Evolutionary conservation across 1,284 basidiomycete genomes (phyloP), one percentile per base, ranked within the genome.

Genomic region (Heterobasidion parviporum): DNA sequence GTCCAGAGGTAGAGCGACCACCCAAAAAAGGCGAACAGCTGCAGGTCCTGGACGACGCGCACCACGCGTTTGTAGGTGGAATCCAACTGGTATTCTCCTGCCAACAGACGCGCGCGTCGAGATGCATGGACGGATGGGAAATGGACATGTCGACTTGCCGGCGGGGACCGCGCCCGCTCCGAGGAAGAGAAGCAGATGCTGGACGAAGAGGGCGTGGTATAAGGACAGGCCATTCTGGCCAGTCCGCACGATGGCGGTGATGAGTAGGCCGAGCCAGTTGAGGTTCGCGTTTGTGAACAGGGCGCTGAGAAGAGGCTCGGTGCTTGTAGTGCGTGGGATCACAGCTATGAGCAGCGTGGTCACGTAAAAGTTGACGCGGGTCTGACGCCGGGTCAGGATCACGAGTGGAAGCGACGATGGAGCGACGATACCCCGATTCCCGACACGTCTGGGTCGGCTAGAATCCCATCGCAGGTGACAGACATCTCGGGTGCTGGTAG

Each of bases 151-250:
- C n/a, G n/a, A n/a, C 36, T 38, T 14, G 14, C 36, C 36, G 14
- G 36, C 8, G 36, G 36, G 36, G 36, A 14, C 36, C 14, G 36
- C n/a, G 36, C 38, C 47, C 16, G 50, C 51, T 18, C 59, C 59
- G 57, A 60, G 48, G 47, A 50, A 58, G 32, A 45, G 14, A 15
- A 60, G 41, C 38, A 60, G 55, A 18, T 58, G 57, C 33, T 52
- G 48, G 33, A 60, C 33, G 54, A 58, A n/a, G 41, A 58, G 34
- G 3, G 59, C 59, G 54, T 60, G 59, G 51, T 60, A 60, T n/a
- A 60, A 43, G 10, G 54, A 55, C 15, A 60, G 45, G 6, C 45
- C 34, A 10, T 50, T 18, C 20, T 56, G 50, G 18, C 35, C 46
- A 5, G 59, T 58, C 46, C 58, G 57, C 26, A 55, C 46, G 32